Base-by-base conservation (phyloP, 164 flowering plant species). In the Liquidambar formosana region DNA sequence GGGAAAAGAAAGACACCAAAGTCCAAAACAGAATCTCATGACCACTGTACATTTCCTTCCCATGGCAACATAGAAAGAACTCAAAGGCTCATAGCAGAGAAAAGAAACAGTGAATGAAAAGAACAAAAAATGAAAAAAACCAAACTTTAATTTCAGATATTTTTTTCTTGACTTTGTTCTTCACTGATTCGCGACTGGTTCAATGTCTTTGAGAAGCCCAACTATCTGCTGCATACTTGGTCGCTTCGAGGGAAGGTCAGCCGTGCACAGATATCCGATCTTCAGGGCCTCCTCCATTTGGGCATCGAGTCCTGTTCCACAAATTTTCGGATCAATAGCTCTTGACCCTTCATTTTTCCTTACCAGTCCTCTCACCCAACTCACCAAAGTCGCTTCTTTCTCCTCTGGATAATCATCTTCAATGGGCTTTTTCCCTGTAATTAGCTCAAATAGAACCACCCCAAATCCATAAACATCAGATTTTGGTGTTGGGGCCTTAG, bases 161-260 rank as follows among this genome's bases (percentile, higher is more conserved):
- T 44, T 43, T 23, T 48, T 22, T 21, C 22, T 21, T 16, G 47
- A n/a, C 6, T 46, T 46, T 57, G 21, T 64, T 52, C 33, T 48
- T 75, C 75, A 81, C 41, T 67, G 68, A 63, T 70, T 25, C 57
- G 52, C 26, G 57, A 73, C 71, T 52, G 89, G 94, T 64, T 89
- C 91, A 33, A 92, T 82, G 63, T 92, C 98, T 73, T 93, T 93
- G 49, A 93, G 85, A 57, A 93, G 89, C 44, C 98, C 98, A 45
- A 93, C 98, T 23, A 93, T 81, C 71, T 93, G 98, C 57, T 93
- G 98, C 98, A 93, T 93, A 66, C 85, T 85, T 25, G 98, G 98
- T 57, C 98, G 75, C 79, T 91, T 93, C 1, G 81, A 74, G 1
- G 98, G 98, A 67, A 82, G 67, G 22, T 93, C 96, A 22, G 98